Conservation (phyloP, 202 grass and related monocot species). For the Brachypodium distachyon region DNA sequence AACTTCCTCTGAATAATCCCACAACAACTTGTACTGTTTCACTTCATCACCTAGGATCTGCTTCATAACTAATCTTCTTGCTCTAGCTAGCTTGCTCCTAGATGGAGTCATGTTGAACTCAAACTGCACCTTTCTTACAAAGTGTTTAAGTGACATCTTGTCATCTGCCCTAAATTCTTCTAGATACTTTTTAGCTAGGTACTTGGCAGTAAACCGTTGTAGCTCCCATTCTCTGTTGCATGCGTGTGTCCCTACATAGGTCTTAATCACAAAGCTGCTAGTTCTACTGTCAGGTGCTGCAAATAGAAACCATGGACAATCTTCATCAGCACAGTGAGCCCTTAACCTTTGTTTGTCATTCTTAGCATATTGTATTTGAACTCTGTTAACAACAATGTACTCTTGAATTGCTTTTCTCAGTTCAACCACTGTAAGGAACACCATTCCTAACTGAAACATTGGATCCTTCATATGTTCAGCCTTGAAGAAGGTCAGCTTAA, state of each 20-base stretch:
- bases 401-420: neutral
- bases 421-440: neutral
- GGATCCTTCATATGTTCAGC: neutral
- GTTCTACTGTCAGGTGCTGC: neutral
- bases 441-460: neutral
- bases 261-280: neutral
- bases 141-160: neutral
- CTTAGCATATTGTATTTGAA: neutral
- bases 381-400: neutral
- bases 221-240: neutral
- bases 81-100: neutral
- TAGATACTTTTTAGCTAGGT: neutral
- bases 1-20: neutral
- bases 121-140: neutral
- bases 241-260: neutral
- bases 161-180: neutral
- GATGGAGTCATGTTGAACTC: neutral
- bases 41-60: neutral
- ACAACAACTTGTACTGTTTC: neutral
- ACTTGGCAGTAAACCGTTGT: neutral
- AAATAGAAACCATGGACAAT: neutral
- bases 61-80: neutral
- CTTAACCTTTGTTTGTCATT: neutral
- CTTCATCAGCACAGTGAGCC: neutral
- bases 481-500: neutral